phyloP scores from a whole-genome alignment of 1,139 yeast species.

The Nakaseomyces glabratus region DNA sequence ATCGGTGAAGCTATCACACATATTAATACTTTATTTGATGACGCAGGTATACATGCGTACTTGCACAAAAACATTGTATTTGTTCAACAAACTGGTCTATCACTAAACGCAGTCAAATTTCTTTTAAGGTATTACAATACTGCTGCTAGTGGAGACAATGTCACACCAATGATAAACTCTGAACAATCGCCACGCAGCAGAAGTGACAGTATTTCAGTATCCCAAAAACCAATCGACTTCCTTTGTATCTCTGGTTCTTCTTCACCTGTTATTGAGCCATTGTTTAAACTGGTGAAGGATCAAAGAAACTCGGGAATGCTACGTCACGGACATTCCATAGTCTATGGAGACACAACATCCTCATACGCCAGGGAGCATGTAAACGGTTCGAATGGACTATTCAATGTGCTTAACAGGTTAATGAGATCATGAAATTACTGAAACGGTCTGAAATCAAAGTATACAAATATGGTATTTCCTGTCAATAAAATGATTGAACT shows the following conservation, averaged over 20 bases:
- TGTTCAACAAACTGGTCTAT: conserved; percentile 46
- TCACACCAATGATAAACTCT: conserved; percentile 2
- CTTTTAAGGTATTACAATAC: conserved; percentile 25
- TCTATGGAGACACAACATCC: conserved; percentile 43
- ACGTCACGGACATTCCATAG: conserved; percentile 47
- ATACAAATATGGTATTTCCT: too few relatives aligned
- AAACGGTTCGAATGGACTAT: conserved; percentile 66
- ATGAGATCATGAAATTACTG: too few relatives aligned
- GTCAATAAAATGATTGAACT: too few relatives aligned
- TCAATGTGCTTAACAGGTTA: conserved; percentile 37
- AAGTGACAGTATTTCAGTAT: conserved; percentile 9
- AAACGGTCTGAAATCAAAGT: too few relatives aligned
- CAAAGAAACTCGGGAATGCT: conserved; percentile 33
- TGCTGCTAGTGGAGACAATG: conserved; percentile 1
- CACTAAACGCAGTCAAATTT: conserved; percentile 44
- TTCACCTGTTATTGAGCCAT: conserved; percentile 56
- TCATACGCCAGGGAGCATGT: conserved; percentile 60
- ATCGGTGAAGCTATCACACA: conserved; percentile 80
- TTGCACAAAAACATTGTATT: conserved; percentile 58
- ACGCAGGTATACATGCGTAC: conserved; percentile 63
- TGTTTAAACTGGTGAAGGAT: conserved; percentile 50
- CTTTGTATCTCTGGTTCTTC: conserved; percentile 55
- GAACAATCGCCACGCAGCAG: not conserved
- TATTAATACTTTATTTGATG: conserved; percentile 61
- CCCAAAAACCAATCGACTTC: conserved; percentile 19